Conservation (phyloP, 2,329 filamentous ascomycete genomes). For the Phialocephala subalpina region DNA sequence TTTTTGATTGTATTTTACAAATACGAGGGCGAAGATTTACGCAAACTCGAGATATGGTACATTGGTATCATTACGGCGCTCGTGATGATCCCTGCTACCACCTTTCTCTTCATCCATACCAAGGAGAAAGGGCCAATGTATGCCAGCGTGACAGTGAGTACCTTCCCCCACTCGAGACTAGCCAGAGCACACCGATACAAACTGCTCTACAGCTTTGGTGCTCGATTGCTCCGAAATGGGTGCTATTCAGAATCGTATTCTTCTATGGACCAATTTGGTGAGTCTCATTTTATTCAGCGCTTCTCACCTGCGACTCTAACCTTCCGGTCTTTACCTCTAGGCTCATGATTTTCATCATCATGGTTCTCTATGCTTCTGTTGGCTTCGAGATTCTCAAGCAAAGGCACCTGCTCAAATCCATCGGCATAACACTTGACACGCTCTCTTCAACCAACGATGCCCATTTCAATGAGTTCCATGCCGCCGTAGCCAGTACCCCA, state of each 20-base stretch:
- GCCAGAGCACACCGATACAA: not conserved
- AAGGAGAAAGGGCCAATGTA: slow-evolving; percentile 60
- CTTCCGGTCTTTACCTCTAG: slow-evolving; percentile 46
- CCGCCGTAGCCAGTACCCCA: not conserved
- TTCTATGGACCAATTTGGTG: slow-evolving; percentile 78
- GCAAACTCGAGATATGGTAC: slow-evolving; percentile 74
- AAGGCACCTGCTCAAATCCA: slow-evolving; percentile 60
- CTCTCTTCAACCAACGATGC: not conserved
- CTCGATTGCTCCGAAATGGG: slow-evolving; percentile 72
- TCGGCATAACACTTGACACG: slow-evolving; percentile 47
- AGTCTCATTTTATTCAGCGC: slow-evolving; percentile 31
- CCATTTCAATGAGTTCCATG: slow-evolving; percentile 22
- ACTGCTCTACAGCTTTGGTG: slow-evolving; percentile 67
- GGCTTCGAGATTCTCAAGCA: slow-evolving; percentile 72
- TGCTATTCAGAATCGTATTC: slow-evolving; percentile 73
- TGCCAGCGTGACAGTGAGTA: slow-evolving; percentile 62
- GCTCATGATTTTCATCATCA: slow-evolving; percentile 65
- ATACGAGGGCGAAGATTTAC: slow-evolving; percentile 71
- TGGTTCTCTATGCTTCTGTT: slow-evolving; percentile 69
- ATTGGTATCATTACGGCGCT: slow-evolving; percentile 73
- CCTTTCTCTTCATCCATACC: slow-evolving; percentile 69
- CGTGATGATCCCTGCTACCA: slow-evolving; percentile 70
- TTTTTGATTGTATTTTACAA: slow-evolving; percentile 82
- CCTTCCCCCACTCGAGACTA: slow-evolving; percentile 46
- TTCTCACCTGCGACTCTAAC: slow-evolving; percentile 23